phyloP scores from a whole-genome alignment of 345 rosid species.

The Citrus sp. region DNA sequence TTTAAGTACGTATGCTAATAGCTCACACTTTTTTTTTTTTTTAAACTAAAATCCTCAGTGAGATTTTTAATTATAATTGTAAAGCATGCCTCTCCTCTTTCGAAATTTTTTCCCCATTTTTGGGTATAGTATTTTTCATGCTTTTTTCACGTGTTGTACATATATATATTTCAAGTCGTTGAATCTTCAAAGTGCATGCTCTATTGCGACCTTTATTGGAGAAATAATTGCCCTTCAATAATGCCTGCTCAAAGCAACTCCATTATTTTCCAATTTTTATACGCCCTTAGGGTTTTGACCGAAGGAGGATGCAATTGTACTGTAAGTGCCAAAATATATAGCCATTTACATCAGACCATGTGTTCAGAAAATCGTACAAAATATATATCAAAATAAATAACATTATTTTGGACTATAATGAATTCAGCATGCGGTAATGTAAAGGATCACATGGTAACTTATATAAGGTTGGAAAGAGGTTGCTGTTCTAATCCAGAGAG shows the following conservation, averaged over 20 bases:
- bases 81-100: neutral
- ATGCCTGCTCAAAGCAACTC: neutral
- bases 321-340: too few relatives aligned
- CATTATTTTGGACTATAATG: too few relatives aligned
- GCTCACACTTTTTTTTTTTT: neutral
- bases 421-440: too few relatives aligned
- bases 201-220: slow-evolving; percentile 20
- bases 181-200: slow-evolving; percentile 29
- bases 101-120: neutral
- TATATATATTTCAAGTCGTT: slow-evolving; percentile 1
- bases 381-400: too few relatives aligned
- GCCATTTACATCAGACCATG: too few relatives aligned
- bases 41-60: neutral
- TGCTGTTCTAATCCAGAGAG: too few relatives aligned
- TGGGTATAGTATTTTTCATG: slow-evolving; percentile 15
- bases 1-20: neutral
- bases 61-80: slow-evolving; percentile 21
- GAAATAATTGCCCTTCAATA: slow-evolving; percentile 10
- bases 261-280: neutral
- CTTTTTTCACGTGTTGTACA: slow-evolving; percentile 50
- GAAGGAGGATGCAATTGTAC: neutral
- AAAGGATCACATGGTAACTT: too few relatives aligned
- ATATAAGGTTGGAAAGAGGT: too few relatives aligned
- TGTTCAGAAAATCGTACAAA: too few relatives aligned
- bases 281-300: neutral